Evolutionary conservation across 768 basidiomycete genomes (phyloP).

Genomic region (Boletus speciosus): DNA sequence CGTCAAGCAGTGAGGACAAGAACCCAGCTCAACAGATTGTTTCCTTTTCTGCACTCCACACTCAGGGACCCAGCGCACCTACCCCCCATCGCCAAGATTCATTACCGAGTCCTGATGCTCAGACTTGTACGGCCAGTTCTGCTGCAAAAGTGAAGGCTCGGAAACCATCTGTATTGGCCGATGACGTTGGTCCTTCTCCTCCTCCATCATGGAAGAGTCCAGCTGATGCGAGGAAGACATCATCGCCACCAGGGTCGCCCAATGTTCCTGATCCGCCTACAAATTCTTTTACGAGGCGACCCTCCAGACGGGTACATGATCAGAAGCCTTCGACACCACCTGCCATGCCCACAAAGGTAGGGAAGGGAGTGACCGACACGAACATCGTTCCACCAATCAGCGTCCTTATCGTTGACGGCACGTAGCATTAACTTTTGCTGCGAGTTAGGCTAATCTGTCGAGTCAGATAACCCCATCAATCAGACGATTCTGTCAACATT

Average conservation of each 20-base stretch:
- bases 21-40: slow-evolving; percentile 21
- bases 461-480: slow-evolving; percentile 94
- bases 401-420: slow-evolving; percentile 96
- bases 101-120: slow-evolving; percentile 21
- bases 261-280: slow-evolving; percentile 22
- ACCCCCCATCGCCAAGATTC: slow-evolving; percentile 25
- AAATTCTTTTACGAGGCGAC: slow-evolving; percentile 27
- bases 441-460: slow-evolving; percentile 11
- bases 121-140: slow-evolving; percentile 1
- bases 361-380: slow-evolving; percentile 51
- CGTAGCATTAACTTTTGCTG: slow-evolving; percentile 25
- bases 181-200: slow-evolving; percentile 18
- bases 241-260: slow-evolving; percentile 36
- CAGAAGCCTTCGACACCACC: slow-evolving; percentile 26
- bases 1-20: slow-evolving; percentile 28
- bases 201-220: slow-evolving; percentile 25
- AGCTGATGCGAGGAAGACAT: slow-evolving; percentile 29
- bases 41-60: slow-evolving; percentile 31
- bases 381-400: slow-evolving; percentile 94
- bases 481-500: slow-evolving; percentile 97
- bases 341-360: slow-evolving; percentile 41
- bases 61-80: slow-evolving; percentile 10
- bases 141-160: slow-evolving; percentile 24
- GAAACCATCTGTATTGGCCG: slow-evolving; percentile 31
- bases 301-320: slow-evolving; percentile 31